Evolutionary conservation across 2,329 filamentous ascomycete species (phyloP).

Genomic region (Pleoardoris graminearum): DNA sequence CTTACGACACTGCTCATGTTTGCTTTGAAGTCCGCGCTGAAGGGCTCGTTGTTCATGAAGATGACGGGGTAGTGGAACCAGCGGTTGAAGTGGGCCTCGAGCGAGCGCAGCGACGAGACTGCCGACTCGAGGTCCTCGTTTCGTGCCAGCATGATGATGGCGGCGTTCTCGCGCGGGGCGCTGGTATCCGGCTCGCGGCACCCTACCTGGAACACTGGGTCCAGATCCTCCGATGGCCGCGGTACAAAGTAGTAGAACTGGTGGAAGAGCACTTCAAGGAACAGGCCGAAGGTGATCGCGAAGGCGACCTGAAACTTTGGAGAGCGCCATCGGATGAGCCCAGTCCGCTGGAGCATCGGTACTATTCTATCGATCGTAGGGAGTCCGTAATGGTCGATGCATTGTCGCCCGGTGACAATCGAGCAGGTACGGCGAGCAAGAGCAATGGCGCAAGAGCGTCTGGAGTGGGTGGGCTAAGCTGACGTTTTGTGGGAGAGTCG

Average conservation of each 20-base stretch:
- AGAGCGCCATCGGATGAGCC: slow-evolving; percentile 7
- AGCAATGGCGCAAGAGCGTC: too few relatives aligned
- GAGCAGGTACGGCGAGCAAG: too few relatives aligned
- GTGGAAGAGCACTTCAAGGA: slow-evolving; percentile 7
- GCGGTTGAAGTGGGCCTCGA: slow-evolving; percentile 90
- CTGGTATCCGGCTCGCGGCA: slow-evolving; percentile 6
- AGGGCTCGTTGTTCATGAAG: slow-evolving; percentile 93
- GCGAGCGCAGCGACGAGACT: neutral
- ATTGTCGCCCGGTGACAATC: neutral
- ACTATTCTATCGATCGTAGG: neutral
- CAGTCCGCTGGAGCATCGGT: slow-evolving; percentile 3
- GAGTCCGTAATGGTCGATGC: neutral
- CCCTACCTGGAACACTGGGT: slow-evolving; percentile 12
- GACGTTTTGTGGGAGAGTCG: too few relatives aligned
- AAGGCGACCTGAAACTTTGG: neutral
- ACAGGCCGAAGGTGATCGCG: slow-evolving; percentile 5
- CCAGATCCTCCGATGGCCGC: slow-evolving; percentile 3
- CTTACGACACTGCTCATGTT: slow-evolving; percentile 79
- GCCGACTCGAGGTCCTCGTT: slow-evolving; percentile 10
- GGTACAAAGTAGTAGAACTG: slow-evolving; percentile 11
- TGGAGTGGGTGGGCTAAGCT: neutral
- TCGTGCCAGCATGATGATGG: slow-evolving; percentile 13
- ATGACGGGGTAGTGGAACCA: slow-evolving; percentile 99
- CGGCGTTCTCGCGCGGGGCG: slow-evolving; percentile 12
- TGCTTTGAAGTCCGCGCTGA: slow-evolving; percentile 84